A percentile compares a stretch with the other conserved stretches of the same genome.
Evolutionary conservation across 352 stramenopile species (phyloP).

Genomic region (Pythium phragmiticola): DNA sequence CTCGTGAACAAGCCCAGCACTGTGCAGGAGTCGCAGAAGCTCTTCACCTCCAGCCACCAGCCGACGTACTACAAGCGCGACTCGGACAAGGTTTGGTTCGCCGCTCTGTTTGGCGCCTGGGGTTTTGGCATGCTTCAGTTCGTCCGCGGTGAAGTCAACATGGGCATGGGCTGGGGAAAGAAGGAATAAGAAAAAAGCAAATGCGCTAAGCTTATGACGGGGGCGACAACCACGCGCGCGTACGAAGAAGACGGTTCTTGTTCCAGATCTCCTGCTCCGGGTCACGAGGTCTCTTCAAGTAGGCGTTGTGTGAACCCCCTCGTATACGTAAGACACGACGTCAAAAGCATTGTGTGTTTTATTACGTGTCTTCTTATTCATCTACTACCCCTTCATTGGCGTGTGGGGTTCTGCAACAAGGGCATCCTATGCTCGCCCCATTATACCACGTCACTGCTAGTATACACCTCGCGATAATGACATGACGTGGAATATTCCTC

Average conservation of each 20-base stretch:
- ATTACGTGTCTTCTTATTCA: not conserved
- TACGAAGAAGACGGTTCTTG: not conserved
- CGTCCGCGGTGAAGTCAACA: conserved; percentile 63
- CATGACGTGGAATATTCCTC: conserved; percentile 4
- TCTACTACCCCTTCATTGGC: not conserved
- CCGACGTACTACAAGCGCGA: conserved; percentile 67
- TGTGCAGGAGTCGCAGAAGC: conserved; percentile 57
- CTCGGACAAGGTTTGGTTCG: conserved; percentile 48
- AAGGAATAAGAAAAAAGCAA: conserved; percentile 47
- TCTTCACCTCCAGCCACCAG: conserved; percentile 59
- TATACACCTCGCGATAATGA: conserved; percentile 5
- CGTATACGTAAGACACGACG: conserved; percentile 13
- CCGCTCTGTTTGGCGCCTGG: conserved; percentile 39
- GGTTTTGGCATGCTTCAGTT: conserved; percentile 59
- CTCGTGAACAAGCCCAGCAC: conserved; percentile 74
- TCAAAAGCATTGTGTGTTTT: not conserved
- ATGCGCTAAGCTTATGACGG: not conserved
- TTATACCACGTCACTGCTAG: not conserved
- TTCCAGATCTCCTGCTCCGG: not conserved
- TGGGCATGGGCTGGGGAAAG: conserved; percentile 67
- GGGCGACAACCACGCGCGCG: too few species aligned
- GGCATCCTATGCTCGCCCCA: not conserved
- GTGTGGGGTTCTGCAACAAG: too few species aligned
- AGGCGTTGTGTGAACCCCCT: not conserved
- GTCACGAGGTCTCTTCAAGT: not conserved